Evolutionary conservation across 495 filamentous ascomycete species (phyloP).

Genomic region (Xylona heveae): DNA sequence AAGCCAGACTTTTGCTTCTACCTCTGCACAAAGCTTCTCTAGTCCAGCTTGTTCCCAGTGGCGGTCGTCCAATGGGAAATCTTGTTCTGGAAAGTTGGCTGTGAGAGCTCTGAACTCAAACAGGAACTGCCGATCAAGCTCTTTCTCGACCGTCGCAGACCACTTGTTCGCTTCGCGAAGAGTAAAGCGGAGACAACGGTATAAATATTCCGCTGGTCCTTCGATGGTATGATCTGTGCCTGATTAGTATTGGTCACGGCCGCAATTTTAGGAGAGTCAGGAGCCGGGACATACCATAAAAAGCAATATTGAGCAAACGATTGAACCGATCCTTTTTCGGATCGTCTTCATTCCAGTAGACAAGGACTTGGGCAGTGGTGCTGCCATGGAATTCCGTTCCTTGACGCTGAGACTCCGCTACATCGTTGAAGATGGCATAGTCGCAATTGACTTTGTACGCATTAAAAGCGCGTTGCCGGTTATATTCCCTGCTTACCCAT

Average conservation of each 20-base stretch:
- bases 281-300: not conserved
- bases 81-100: too few species aligned
- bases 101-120: not conserved
- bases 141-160: not conserved
- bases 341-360: not conserved
- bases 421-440: constrained; percentile 3
- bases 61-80: not conserved
- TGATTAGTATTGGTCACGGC: too few species aligned
- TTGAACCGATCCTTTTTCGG: not conserved
- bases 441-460: constrained; percentile 1
- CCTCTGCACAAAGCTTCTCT: not conserved
- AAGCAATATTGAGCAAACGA: constrained; percentile 1
- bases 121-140: not conserved
- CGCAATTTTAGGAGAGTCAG: too few species aligned
- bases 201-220: too few species aligned
- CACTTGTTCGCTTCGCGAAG: not conserved
- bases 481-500: too few species aligned
- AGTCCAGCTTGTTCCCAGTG: not conserved
- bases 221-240: too few species aligned
- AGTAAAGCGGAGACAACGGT: not conserved
- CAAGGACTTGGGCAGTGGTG: not conserved
- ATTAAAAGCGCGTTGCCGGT: too few species aligned
- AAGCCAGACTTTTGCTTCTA: not conserved
- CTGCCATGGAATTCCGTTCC: too few species aligned
- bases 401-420: not conserved